Evolutionary conservation across 768 basidiomycete genomes (phyloP).

Genomic region (Termitomyces sp.): DNA sequence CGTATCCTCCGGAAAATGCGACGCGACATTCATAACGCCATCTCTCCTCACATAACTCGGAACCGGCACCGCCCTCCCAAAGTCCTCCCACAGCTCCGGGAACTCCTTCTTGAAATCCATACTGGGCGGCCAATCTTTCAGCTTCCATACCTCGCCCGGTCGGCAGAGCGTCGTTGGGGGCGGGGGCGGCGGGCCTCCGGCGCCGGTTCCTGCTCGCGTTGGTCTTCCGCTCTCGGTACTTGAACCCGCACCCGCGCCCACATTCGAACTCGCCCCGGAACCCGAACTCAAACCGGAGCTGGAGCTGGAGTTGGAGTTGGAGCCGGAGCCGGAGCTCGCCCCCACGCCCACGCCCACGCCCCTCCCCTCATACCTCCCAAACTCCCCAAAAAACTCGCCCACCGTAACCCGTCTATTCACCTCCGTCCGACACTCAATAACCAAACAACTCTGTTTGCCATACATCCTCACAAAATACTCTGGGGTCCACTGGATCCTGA

Average conservation of each 20-base stretch:
- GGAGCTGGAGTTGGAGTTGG: too few relatives aligned
- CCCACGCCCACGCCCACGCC: conserved; percentile 67
- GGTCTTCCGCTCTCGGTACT: too few relatives aligned
- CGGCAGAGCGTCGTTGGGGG: too few relatives aligned
- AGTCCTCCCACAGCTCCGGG: conserved; percentile 86
- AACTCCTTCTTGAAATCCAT: conserved; percentile 82
- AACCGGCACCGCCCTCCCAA: conserved; percentile 78
- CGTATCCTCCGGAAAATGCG: conserved; percentile 82
- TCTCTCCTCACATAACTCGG: conserved; percentile 91
- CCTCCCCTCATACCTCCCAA: conserved; percentile 65
- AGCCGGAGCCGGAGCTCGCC: too few relatives aligned
- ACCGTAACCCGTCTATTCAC: conserved; percentile 62
- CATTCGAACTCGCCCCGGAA: too few relatives aligned
- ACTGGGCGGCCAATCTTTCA: conserved; percentile 89
- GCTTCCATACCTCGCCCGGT: not conserved
- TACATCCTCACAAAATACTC: conserved; percentile 75
- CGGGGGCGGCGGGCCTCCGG: too few relatives aligned
- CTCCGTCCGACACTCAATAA: conserved; percentile 84
- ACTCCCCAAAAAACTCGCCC: conserved; percentile 75
- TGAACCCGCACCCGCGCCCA: too few relatives aligned
- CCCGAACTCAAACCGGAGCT: too few relatives aligned
- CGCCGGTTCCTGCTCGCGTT: too few relatives aligned
- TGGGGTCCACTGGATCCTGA: conserved; percentile 78
- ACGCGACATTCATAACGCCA: conserved; percentile 83
- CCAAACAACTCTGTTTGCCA: conserved; percentile 59